Percentiles rank a stretch among this genome's conserved stretches.
Conservation (phyloP, 345 rosid genomes). For the Euphorbia tirucalli region DNA sequence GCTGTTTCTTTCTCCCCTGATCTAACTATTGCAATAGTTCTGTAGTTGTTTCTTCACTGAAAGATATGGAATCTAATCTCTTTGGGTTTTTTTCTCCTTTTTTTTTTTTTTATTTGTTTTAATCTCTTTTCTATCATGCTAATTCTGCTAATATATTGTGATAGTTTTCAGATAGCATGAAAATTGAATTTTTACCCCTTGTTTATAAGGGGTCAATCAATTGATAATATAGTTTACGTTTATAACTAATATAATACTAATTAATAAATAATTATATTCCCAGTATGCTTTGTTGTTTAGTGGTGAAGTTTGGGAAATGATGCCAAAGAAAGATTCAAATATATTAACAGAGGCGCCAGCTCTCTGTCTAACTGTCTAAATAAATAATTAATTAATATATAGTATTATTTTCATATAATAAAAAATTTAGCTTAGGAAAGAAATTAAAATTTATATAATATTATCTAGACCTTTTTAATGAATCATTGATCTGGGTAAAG, state of each 20-base stretch:
- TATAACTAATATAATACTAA: too few relatives aligned
- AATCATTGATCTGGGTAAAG: not conserved
- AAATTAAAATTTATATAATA: too few relatives aligned
- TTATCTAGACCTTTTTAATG: not conserved
- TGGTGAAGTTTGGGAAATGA: conserved; percentile 11
- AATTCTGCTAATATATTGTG: not conserved
- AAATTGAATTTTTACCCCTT: too few relatives aligned
- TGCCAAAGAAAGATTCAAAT: conserved; percentile 19
- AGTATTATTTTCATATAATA: too few relatives aligned
- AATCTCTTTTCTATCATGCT: not conserved
- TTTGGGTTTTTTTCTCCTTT: too few relatives aligned
- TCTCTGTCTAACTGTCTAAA: too few relatives aligned
- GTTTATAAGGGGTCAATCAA: too few relatives aligned
- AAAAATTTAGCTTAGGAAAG: not conserved
- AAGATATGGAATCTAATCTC: conserved; percentile 21
- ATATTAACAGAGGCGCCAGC: conserved; percentile 22
- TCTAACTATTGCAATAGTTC: not conserved
- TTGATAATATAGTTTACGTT: not conserved
- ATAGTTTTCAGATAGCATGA: too few relatives aligned
- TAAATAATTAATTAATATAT: too few relatives aligned
- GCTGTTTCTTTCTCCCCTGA: conserved; percentile 3
- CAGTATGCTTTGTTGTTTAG: conserved; percentile 19
- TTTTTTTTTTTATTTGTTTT: too few relatives aligned
- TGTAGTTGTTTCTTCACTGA: conserved; percentile 17
- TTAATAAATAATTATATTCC: not conserved